Evolutionary conservation across 2,329 filamentous ascomycete genomes (phyloP), one percentile per base, ranked within the genome.

Genomic region (Clarireedia homoeocarpa): DNA sequence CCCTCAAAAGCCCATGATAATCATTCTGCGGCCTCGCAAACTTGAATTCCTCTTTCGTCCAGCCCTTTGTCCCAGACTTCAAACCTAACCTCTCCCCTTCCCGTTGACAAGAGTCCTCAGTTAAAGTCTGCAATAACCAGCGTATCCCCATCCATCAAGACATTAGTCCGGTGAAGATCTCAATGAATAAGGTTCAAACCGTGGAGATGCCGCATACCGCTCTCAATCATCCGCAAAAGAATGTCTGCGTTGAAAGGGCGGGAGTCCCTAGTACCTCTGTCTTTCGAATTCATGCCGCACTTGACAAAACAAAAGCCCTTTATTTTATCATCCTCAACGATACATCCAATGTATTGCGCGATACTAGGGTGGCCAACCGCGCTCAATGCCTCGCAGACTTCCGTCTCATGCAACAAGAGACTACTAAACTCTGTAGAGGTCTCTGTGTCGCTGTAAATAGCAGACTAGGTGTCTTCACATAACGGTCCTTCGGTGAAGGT

Each of bases 141-240:
- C 20, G 20, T 20, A 30, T 30, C 27, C 27, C 27, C 4, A 9
- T 30, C 9, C 27, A 30, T 30, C 9, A 30, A 9, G 27, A 17
- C 10, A 15, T 40, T 34, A 7, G 6, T 17, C 23, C 23, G 4
- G n/a, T n/a, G 4, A 39, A 5, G 17, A 48, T 71, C 64, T 40
- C 68, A 67, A 59, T 70, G 64, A 14, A 67, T 61, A 50, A 68
- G 45, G 12, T 63, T 60, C 36, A 70, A 58, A 23, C 59, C 63
- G 44, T 70, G 65, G 7, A 71, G 9, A 38, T 38, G 36, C 2
- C 36, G 36, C 9, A 38, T 15, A 15, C 36, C 3, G 15, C 36
- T 38, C 36, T 38, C 36, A 38, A 4, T 38, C 9, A 3, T 3
- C 15, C 15, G 9, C 9, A 38, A 15, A 15, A 9, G 15, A 38